Base-by-base conservation (phyloP, 2,329 filamentous ascomycete species). In the Monilinia aucupariae region DNA sequence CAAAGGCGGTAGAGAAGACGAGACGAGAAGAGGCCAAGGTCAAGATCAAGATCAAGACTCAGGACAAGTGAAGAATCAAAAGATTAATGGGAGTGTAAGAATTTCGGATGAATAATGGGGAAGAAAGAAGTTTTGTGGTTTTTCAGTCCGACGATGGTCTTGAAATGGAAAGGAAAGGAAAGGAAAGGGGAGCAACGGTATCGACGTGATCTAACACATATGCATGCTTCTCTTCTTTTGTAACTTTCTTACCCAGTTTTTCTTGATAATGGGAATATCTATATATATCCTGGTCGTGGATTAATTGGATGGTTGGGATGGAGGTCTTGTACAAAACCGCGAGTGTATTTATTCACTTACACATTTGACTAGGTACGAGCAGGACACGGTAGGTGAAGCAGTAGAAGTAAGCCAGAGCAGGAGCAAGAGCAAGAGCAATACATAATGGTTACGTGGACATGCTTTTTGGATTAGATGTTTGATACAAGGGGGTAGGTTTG, bases 41-140 rank as follows among this genome's bases (percentile, higher is more conserved):
- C n/a, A n/a, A n/a, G n/a, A n/a, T n/a, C n/a, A n/a, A n/a, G n/a
- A 32, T 32, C 53, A 22, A 55, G 7, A 47, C 30, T 3, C 22
- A 20, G 34, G 17, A 8, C 22, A n/a, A 49, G 22, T 13, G 10
- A 32, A n/a, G 30, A 59, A 34, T 3, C n/a, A n/a, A 15, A 49
- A 20, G 43, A 48, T 22, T 17, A 10, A 39, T 53, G 15, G 22
- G 17, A 37, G 20, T 25, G 37, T 34, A 25, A 37, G 12, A 39
- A 53, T 22, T 25, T n/a, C 48, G 10, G n/a, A 49, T 27, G 17
- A 49, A n/a, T 34, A n/a, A n/a, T n/a, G 55, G 55, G 22, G 30
- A 49, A 37, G 43, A 59, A 27, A 37, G 45, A 43, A 49, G 45
- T 47, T 59, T 47, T 59, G 55, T 49, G 43, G n/a, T 37, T 22